Evolutionary conservation across 1,284 basidiomycete species (phyloP).

Genomic region (Rhodotorula sp.): DNA sequence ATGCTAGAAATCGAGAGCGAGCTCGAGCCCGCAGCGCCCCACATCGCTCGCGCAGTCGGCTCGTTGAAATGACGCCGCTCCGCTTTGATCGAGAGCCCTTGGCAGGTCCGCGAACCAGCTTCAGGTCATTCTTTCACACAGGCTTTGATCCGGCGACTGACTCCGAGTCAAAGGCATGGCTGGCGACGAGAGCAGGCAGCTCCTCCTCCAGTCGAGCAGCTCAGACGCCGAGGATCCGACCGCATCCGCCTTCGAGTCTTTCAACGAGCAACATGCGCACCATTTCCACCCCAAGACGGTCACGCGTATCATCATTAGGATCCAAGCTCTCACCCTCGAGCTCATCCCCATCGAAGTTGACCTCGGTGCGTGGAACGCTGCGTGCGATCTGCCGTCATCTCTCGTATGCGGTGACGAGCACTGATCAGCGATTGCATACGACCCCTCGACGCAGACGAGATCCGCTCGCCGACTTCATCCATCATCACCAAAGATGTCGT

Average conservation of each 20-base stretch:
- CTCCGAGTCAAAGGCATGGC: background rate
- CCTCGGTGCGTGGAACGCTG: slow-evolving; percentile 57
- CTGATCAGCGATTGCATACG: background rate
- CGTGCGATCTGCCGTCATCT: slow-evolving; percentile 25
- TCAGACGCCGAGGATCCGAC: background rate
- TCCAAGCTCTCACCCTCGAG: slow-evolving; percentile 70
- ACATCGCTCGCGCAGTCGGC: no score
- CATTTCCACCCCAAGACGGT: slow-evolving; percentile 32
- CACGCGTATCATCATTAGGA: slow-evolving; percentile 62
- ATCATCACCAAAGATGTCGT: slow-evolving; percentile 48
- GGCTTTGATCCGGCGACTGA: background rate
- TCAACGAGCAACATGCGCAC: slow-evolving; percentile 18
- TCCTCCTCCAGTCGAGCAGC: background rate
- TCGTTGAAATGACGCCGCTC: no score
- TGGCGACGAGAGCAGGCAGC: background rate
- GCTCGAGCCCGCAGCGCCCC: no score
- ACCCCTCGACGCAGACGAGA: slow-evolving; percentile 13
- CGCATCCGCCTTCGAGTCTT: background rate
- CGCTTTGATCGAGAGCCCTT: no score
- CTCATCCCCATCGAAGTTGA: slow-evolving; percentile 80
- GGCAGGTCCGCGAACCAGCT: no score
- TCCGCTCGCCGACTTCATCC: slow-evolving; percentile 43
- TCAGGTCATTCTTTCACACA: background rate
- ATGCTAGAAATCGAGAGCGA: no score
- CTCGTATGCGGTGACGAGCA: no score